Base-by-base conservation (phyloP, 2,329 filamentous ascomycete species). In the Scedosporium aurantiacum region DNA sequence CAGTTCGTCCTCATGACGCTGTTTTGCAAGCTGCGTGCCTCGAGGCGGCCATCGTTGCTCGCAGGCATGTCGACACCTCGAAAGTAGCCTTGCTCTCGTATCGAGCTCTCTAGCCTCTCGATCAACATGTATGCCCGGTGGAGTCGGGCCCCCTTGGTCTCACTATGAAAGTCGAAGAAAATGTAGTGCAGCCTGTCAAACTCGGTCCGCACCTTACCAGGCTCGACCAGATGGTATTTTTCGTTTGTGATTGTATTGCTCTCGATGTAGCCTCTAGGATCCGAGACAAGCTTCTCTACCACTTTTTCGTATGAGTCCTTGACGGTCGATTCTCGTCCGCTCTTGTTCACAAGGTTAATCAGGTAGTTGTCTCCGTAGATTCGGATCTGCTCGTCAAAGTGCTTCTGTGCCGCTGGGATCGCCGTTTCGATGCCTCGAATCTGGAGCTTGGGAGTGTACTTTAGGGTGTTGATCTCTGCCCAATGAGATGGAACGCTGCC, bases 161-260 rank as follows among this genome's bases (percentile, higher is more conserved):
- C 94, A 70, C 88, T 91, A 77, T 99, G 95, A 73, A 95, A 99
- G 76, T 99, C 94, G 71, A 99, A 99, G 78, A 97, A 99, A 68
- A 97, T 77, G 73, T 99, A 99, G 76, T 99, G 93, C 54, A 99
- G 78, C 54, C 87, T 87, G 72, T 97, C 92, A 72, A 89, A 89
- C 65, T 86, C 79, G 64, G 57, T 78, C 78, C 55, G 83, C 76
- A 68, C 79, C 79, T 70, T 96, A 89, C 64, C 96, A 84, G 58
- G 47, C 58, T 60, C 45, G 18, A 60, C 23, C 32, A 87, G 79
- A 68, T 86, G 88, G 72, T 96, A 88, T 72, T 94, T 93, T 70
- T 97, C 92, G 45, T 86, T 79, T 0, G 87, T 89, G 60, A 82
- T 73, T 32, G 78, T 71, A 70, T 93, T 88, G 60, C 82, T 78